Evolutionary conservation across 495 filamentous ascomycete species (phyloP), one percentile per base, ranked within the genome.

Genomic region (Astrothelium subdiscretum): DNA sequence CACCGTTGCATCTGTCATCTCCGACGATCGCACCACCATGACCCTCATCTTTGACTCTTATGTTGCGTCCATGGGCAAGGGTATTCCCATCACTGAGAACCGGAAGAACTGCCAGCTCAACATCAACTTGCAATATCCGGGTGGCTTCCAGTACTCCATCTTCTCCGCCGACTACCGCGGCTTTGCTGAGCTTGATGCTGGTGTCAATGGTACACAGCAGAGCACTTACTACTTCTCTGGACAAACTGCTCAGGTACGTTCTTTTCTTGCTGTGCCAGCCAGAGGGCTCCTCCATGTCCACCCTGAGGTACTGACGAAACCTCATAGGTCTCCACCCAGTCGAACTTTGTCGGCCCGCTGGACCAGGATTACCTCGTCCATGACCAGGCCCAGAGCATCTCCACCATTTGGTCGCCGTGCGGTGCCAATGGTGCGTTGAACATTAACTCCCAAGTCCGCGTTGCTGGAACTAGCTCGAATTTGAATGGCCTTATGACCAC

Each of bases 221-320:
- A 76, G 79, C 2, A 81, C 75, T 52, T 81, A 82, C 68, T 80
- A 78, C 67, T 81, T 81, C 70, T 77, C 77, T 54, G 76, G 77
- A 26, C 67, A 73, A 59, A 70, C 66, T 44, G 60, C 62, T n/a
- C 68, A 71, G 64, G 69, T 69, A 63, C 48, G 66, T 57, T 32
- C 35, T 27, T 13, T 42, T 13, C 35, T 59, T 3, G 3, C 2
- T 31, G 24, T n/a, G n/a, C 26, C 57, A 0, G 35, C 4, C 24
- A 4, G 35, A 1, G 1, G 57, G 12, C 35, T 35, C 20, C 35
- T 35, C 31, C 31, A 2, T 26, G 5, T 6, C 5, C 0, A 35
- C 3, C 20, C 31, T 32, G 1, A 8, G 18, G 31, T 59, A 24
- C 22, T 22, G 1, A 59, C n/a, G 31, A 38, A 3, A n/a, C 35